Evolutionary conservation across 2,329 filamentous ascomycete species (phyloP), one percentile per base, ranked within the genome.

Genomic region (Hymenoscyphus scutula): DNA sequence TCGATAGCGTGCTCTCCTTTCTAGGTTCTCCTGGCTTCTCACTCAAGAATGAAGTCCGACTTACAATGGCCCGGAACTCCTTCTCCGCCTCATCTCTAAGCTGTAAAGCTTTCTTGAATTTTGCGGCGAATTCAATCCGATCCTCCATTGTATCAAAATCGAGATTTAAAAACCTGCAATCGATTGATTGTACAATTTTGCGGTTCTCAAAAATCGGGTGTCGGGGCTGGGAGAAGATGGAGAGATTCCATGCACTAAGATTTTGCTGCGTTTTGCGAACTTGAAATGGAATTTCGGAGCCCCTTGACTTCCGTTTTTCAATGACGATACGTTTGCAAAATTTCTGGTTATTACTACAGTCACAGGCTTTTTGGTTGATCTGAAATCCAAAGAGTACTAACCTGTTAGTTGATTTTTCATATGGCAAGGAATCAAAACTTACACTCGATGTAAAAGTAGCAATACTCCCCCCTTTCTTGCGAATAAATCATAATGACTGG

Each of bases 391-490:
- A 34, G 32, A 6, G 6, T 3, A 3, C 27, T 29, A 29, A 32
- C 2, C 6, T 2, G 30, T 32, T 32, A 32, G 7, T 32, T 8
- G 10, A 32, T 8, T 7, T 32, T 32, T 32, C 30, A 32, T 32
- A 7, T 32, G 6, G 10, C 30, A 32, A 32, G 2, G 10, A 32
- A 32, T 32, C 30, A 32, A 8, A 19, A 58, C 62, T 58, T 58
- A 64, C 62, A 29, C 56, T 64, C 62, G 37, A 64, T 58, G 29
- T 64, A 51, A 5, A 53, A 34, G 23, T 58, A 61, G 32, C 19
- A 56, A 25, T 58, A 61, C 53, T 45, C 32, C 3, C 48, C 59
- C 7, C 34, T 51, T 2, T 56, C 17, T 29, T 57, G 23, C 17
- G 54, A 30, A 58, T 55, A 64, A 1, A 61, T 51, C 45, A 64